Percentiles rank a stretch among this genome's conserved stretches.
Conservation (phyloP, 2,329 filamentous ascomycete genomes). For the Paecilomyces formosus region DNA sequence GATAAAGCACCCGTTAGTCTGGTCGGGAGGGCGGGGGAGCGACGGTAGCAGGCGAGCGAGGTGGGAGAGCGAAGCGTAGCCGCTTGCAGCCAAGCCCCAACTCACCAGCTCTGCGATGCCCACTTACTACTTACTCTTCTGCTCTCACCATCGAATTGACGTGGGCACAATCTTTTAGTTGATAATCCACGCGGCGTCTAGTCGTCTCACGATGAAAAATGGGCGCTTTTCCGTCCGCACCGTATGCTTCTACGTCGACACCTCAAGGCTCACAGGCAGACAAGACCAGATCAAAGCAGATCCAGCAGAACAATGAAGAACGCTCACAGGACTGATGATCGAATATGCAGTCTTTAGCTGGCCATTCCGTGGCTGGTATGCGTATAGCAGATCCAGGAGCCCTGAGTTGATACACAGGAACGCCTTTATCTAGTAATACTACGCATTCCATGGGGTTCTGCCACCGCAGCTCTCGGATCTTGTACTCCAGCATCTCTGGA, state of each 20-base stretch:
- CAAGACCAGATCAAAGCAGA: background rate
- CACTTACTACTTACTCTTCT: background rate
- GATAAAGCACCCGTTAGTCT: background rate
- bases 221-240: background rate
- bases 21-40: background rate
- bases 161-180: background rate
- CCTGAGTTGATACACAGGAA: background rate
- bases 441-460: background rate
- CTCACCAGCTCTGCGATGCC: background rate
- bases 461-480: background rate
- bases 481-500: background rate
- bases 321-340: background rate
- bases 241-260: background rate
- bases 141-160: background rate
- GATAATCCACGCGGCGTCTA: no score
- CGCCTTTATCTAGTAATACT: background rate
- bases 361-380: background rate
- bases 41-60: background rate
- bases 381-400: background rate
- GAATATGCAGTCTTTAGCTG: background rate
- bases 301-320: background rate
- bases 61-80: background rate
- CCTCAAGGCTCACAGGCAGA: background rate
- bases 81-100: background rate
- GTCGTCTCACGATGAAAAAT: background rate